phyloP scores from a whole-genome alignment of 2,329 filamentous ascomycete species.

The Cladorrhinum sp. region DNA sequence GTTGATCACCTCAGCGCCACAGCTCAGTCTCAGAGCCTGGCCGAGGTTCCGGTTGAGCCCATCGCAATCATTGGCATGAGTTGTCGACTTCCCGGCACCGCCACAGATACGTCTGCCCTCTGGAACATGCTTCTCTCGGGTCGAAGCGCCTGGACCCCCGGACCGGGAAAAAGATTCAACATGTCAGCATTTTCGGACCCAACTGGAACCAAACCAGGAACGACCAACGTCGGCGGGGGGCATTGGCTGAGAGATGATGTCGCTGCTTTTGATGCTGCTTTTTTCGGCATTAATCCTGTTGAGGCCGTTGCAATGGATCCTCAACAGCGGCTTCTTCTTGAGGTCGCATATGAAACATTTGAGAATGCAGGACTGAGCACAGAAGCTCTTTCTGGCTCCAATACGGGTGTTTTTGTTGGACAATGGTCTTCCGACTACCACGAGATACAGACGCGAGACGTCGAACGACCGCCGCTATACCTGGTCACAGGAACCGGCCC shows the following conservation, averaged over 20 bases:
- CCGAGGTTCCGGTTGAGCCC: too few species aligned
- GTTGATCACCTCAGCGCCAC: too few species aligned
- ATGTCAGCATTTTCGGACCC: too few species aligned
- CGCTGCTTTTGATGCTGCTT: conserved; percentile 62
- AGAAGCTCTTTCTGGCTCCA: conserved; percentile 55
- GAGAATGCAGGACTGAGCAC: conserved; percentile 50
- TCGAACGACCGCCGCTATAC: conserved; percentile 51
- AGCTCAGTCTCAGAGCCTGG: too few species aligned
- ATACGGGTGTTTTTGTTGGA: conserved; percentile 51
- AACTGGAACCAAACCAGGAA: too few species aligned
- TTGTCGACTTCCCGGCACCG: too few species aligned
- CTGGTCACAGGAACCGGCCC: conserved; percentile 50
- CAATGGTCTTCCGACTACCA: conserved; percentile 59
- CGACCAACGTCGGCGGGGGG: too few species aligned
- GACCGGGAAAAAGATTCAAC: too few species aligned
- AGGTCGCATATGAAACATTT: conserved; percentile 65
- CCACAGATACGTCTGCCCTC: too few species aligned
- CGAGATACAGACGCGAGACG: conserved; percentile 35
- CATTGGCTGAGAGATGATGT: background rate
- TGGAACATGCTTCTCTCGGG: too few species aligned
- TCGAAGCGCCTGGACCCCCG: too few species aligned
- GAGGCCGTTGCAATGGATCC: conserved; percentile 61
- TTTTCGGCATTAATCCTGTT: conserved; percentile 80
- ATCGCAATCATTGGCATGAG: too few species aligned
- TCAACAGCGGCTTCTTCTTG: conserved; percentile 69